These are phyloP conservation scores for Teunomyces atbi DNA, from an alignment of 805 yeast genomes.

Conservation along the genomic window DNA sequence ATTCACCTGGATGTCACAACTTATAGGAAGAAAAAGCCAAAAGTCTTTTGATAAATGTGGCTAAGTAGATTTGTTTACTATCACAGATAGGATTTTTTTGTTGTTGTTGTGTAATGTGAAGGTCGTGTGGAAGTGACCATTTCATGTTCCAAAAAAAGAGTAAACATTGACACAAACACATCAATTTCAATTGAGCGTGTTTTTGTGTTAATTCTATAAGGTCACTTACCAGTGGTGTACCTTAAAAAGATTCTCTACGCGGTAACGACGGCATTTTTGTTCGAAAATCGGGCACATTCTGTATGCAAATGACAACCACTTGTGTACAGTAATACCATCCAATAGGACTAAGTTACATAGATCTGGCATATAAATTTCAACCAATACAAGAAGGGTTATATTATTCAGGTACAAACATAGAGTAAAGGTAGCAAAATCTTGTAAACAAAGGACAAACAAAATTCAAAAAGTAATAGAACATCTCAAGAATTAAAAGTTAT, in stretches of 20 bases:
- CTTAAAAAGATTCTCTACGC: neutral
- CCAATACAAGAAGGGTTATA: neutral
- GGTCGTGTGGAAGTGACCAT: slow-evolving; percentile 1
- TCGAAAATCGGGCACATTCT: neutral
- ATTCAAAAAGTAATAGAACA: slow-evolving; percentile 11
- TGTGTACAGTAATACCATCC: too few relatives aligned
- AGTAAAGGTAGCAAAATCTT: neutral
- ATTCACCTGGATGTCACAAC: neutral
- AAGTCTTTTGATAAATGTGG: neutral
- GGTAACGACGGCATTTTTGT: neutral
- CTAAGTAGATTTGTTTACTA: neutral
- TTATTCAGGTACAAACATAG: slow-evolving; percentile 1
- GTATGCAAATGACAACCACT: too few relatives aligned
- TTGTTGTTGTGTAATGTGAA: neutral
- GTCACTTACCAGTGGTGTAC: neutral
- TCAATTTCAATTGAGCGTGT: neutral
- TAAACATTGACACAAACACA: slow-evolving; percentile 1
- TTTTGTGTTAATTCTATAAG: neutral
- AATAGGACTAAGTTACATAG: neutral
- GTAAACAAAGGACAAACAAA: slow-evolving; percentile 7
- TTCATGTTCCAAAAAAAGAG: neutral
- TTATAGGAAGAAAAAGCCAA: neutral
- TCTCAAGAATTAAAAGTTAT: slow-evolving; percentile 14
- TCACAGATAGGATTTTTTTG: neutral
- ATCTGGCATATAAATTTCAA: neutral